phyloP scores from a whole-genome alignment of 495 filamentous ascomycete species.

The Aspergillus incahuasiensis region DNA sequence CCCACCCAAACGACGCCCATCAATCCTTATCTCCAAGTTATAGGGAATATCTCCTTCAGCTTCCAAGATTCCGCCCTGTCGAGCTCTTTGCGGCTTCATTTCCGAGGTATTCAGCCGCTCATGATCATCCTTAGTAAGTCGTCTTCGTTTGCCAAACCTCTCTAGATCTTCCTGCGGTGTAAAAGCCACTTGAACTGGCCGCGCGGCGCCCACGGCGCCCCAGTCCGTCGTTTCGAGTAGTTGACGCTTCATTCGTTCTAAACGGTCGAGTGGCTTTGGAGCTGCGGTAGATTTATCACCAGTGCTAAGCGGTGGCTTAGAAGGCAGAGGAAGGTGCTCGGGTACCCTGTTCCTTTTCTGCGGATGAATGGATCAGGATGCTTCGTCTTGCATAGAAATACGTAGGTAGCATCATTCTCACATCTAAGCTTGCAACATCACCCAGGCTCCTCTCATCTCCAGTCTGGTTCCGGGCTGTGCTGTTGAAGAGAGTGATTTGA shows the following conservation, averaged over 20 bases:
- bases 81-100: not conserved
- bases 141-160: conserved; percentile 37
- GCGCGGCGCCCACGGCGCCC: conserved; percentile 30
- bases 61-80: conserved; percentile 5
- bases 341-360: not conserved
- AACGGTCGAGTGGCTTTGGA: conserved; percentile 1
- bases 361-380: not conserved
- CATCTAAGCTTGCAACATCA: not conserved
- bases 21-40: conserved; percentile 26
- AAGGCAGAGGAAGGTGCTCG: not conserved
- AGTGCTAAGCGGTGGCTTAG: not conserved
- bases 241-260: conserved; percentile 27
- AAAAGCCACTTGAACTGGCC: conserved; percentile 33
- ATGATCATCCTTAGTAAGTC: conserved; percentile 30
- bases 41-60: conserved; percentile 1
- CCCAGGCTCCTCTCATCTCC: not conserved
- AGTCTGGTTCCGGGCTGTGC: not conserved
- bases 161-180: conserved; percentile 24
- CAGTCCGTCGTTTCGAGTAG: conserved; percentile 35
- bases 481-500: conserved; percentile 15
- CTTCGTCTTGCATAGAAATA: not conserved
- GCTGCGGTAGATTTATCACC: not conserved
- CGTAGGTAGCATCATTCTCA: not conserved
- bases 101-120: conserved; percentile 20
- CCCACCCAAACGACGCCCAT: conserved; percentile 18